Conservation (phyloP, 2,329 filamentous ascomycete species). For the Aureobasidium sp. region DNA sequence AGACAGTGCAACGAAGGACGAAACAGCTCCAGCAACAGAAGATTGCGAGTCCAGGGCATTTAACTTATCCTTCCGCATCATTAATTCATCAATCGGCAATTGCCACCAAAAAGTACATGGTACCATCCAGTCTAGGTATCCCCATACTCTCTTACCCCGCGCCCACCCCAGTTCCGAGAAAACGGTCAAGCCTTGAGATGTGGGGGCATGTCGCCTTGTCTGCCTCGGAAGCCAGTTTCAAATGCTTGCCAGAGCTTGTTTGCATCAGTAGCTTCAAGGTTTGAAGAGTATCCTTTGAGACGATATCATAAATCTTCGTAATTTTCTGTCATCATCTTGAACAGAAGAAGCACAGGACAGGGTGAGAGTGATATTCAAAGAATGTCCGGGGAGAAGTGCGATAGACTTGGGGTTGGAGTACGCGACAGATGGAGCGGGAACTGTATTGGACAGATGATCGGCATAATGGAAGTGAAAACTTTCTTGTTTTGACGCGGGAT, state of each 20-base stretch:
- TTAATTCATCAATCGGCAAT: not conserved
- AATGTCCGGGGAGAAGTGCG: not conserved
- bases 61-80: not conserved
- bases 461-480: not conserved
- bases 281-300: not conserved
- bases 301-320: not conserved
- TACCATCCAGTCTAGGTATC: not conserved
- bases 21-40: not conserved
- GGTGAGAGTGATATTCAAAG: not conserved
- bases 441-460: not conserved
- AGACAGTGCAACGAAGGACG: not conserved
- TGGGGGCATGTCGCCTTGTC: conserved; percentile 1
- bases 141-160: not conserved
- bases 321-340: no score
- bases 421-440: not conserved
- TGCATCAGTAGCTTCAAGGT: not conserved
- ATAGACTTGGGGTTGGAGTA: not conserved
- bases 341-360: not conserved
- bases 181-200: not conserved
- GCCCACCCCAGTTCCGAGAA: not conserved
- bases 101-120: not conserved
- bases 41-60: not conserved
- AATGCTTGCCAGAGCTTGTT: conserved; percentile 1
- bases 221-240: not conserved
- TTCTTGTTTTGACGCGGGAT: not conserved